Conservation (phyloP, 169 alveolate genomes). For the Plasmodium vivax region DNA sequence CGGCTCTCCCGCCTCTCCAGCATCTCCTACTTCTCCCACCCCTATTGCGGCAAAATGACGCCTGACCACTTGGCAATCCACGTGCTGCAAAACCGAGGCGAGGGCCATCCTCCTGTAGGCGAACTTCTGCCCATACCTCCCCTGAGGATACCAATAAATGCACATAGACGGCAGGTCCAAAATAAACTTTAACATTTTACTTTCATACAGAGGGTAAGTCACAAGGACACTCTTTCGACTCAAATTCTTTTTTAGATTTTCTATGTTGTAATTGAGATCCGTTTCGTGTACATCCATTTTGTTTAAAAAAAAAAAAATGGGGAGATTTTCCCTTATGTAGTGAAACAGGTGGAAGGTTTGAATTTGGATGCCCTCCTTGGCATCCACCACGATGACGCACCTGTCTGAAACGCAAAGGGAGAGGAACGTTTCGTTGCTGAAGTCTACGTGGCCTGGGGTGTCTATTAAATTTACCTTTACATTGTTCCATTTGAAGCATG, state of each 20-base stretch:
- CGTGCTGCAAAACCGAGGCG: background rate
- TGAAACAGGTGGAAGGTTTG: conserved; percentile 89
- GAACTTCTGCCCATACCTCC: conserved; percentile 49
- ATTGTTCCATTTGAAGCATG: conserved; percentile 89
- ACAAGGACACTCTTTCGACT: conserved; percentile 54
- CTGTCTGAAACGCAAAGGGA: conserved; percentile 91
- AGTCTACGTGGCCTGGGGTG: conserved; percentile 95
- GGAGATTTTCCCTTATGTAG: conserved; percentile 88
- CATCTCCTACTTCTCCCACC: too few species aligned
- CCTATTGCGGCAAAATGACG: conserved; percentile 32
- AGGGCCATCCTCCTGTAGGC: background rate
- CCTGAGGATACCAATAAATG: conserved; percentile 59
- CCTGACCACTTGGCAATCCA: background rate
- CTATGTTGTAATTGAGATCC: conserved; percentile 52
- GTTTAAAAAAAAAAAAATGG: conserved; percentile 90
- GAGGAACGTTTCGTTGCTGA: conserved; percentile 91
- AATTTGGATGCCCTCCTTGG: conserved; percentile 90
- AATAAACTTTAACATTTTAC: conserved; percentile 51
- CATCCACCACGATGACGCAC: conserved; percentile 92
- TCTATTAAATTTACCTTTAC: conserved; percentile 88
- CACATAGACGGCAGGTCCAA: conserved; percentile 70
- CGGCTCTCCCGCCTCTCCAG: too few species aligned
- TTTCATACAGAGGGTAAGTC: conserved; percentile 58
- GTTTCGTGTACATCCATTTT: conserved; percentile 88
- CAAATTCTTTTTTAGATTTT: conserved; percentile 30